Evolutionary conservation across 106 monocot genomes (phyloP), one percentile per base, ranked within the genome.

Genomic region (Cymbidium sinense): DNA sequence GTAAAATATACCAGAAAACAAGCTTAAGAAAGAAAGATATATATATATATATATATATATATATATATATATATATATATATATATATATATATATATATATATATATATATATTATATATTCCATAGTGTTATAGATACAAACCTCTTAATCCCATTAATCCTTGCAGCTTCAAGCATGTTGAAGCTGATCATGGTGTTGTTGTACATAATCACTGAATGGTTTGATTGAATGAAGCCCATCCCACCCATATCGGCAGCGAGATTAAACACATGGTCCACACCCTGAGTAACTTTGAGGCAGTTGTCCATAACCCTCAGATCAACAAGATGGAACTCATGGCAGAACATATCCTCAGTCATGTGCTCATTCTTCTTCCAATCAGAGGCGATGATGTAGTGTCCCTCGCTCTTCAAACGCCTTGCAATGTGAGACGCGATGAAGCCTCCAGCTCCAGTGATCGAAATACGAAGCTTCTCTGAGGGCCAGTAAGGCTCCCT

Each of bases 311-410:
- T 95, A 73, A 95, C 95, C 77, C 95, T 86, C 12, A 95, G 76
- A 79, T 95, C 95, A 58, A 83, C 90, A 34, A 95, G 88, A 80
- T 90, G 86, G 79, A 95, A 92, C 77, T 95, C 95, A 77, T 95
- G 83, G 79, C 95, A 95, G 82, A 95, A 95, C 95, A 92, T 95
- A 75, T 92, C 92, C 70, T 88, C 88, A 18, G 88, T 86, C 95
- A 95, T 95, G 88, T 95, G 95, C 65, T 95, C 95, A 67, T 95
- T 95, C 84, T 92, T 92, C 89, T 95, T 95, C 95, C 95, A 95
- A 78, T 95, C 95, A 27, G 95, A 95, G 39, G 95, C 95, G 73
- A 95, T 90, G 43, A 95, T 84, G 81, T 95, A 95, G 80, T 95
- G 95, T 1, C 95, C 95, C 81, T 95, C 95, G 6, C 81, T 90